Percentiles rank a stretch among this genome's conserved stretches.
Evolutionary conservation across 2,329 filamentous ascomycete genomes (phyloP).

Genomic region (Aspergillus unguis): DNA sequence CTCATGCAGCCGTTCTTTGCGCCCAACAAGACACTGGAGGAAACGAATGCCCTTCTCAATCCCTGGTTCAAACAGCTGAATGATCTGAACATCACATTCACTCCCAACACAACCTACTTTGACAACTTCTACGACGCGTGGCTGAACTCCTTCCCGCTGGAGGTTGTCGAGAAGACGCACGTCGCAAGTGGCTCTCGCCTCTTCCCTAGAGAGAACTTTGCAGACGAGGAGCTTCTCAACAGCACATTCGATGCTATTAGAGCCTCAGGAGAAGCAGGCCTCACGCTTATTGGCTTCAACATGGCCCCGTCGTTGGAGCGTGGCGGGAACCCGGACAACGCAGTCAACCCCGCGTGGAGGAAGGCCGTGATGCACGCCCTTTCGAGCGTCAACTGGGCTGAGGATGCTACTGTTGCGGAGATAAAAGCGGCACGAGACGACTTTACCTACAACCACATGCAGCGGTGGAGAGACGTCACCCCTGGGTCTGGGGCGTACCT

Average conservation of each 20-base stretch:
- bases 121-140: constrained; percentile 29
- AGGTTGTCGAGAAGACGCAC: constrained; percentile 18
- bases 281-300: constrained; percentile 4
- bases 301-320: not conserved
- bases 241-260: constrained; percentile 26
- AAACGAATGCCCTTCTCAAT: constrained; percentile 25
- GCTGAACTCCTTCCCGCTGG: constrained; percentile 27
- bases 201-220: constrained; percentile 35
- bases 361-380: constrained; percentile 41
- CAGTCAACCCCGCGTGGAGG: constrained; percentile 43
- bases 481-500: constrained; percentile 23
- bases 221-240: constrained; percentile 24
- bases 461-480: constrained; percentile 13
- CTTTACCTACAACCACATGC: constrained; percentile 3
- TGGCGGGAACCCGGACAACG: constrained; percentile 22
- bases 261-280: constrained; percentile 3
- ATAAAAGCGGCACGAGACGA: constrained; percentile 28
- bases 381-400: constrained; percentile 9
- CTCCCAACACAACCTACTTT: constrained; percentile 26
- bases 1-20: constrained; percentile 30
- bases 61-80: constrained; percentile 28
- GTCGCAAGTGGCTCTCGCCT: constrained; percentile 32
- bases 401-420: constrained; percentile 34
- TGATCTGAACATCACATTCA: constrained; percentile 22
- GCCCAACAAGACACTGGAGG: constrained; percentile 25